Evolutionary conservation across 331 rosid genomes (phyloP), one percentile per base, ranked within the genome.

Genomic region (Rosa hybrid): DNA sequence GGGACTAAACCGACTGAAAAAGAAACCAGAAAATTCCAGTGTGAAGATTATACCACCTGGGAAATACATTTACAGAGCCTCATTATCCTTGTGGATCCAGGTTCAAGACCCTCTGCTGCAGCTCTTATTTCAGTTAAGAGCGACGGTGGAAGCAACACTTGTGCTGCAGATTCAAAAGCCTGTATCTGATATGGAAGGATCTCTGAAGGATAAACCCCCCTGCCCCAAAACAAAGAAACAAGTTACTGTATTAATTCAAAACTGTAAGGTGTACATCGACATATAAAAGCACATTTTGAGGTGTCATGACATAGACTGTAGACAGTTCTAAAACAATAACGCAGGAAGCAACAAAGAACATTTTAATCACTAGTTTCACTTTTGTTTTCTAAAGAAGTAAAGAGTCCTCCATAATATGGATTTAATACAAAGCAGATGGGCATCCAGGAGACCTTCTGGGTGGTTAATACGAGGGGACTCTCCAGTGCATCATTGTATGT

Each of bases 131-230:
- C 83, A 62, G 74, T 83, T 72, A 77, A 76, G 51, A 93, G 81
- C 16, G 91, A 82, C 63, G 75, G 68, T 23, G 88, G 83, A 60
- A 75, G 77, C 20, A 86, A n/a, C 59, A 81, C 84, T 42, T 80
- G 80, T 45, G 80, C 76, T 23, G 65, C 80, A 21, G 57, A 38
- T 54, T 54, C 53, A 44, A 82, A 73, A 81, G 80, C 87, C 53
- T 75, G 81, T 25, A 90, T 77, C 81, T 85, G 81, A 80, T 71
- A 86, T 20, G 94, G 98, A 89, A 95, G 83, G 77, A 89, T 85
- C 75, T 90, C 92, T 4, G 83, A 77, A 76, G 99, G 97, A 81
- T 95, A 95, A 44, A 77, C 83, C 48, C 97, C 98, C 71, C 99
- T 93, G 98, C 87, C 77, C 84, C 85, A 53, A 81, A 79, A 59